Evolutionary conservation across 2,329 filamentous ascomycete genomes (phyloP).

Genomic region (Monilinia polystroma): DNA sequence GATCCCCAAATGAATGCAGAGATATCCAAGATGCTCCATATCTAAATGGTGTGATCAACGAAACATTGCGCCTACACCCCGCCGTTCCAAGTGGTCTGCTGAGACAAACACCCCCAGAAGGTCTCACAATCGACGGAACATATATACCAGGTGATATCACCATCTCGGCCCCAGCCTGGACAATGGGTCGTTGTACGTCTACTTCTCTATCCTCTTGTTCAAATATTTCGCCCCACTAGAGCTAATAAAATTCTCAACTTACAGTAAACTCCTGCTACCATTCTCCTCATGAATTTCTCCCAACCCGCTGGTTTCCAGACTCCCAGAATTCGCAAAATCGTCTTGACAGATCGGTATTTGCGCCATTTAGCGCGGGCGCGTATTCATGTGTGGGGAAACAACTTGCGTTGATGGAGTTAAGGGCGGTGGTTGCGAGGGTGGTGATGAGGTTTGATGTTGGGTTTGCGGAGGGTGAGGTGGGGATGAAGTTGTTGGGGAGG

Average conservation of each 20-base stretch:
- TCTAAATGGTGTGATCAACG: constrained; percentile 31
- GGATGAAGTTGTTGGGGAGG: background rate
- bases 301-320: constrained; percentile 37
- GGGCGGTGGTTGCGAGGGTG: constrained; percentile 31
- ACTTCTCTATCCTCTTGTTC: too few species aligned
- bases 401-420: constrained; percentile 40
- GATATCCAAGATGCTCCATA: constrained; percentile 19
- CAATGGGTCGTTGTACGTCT: constrained; percentile 27
- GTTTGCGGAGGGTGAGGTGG: background rate
- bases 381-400: constrained; percentile 39
- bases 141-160: constrained; percentile 26
- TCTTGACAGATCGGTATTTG: constrained; percentile 35
- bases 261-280: too few species aligned
- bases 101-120: constrained; percentile 42
- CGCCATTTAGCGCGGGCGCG: constrained; percentile 33
- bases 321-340: constrained; percentile 26
- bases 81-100: constrained; percentile 31
- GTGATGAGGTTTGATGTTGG: background rate
- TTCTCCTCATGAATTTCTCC: constrained; percentile 36
- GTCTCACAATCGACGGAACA: constrained; percentile 29
- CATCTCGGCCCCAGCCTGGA: constrained; percentile 24
- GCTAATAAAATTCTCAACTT: too few species aligned
- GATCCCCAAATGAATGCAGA: constrained; percentile 24
- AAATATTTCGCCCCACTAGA: too few species aligned
- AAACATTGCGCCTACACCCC: constrained; percentile 28